Base-by-base conservation (phyloP, 179 eudicot species). In the Silene coronaria region DNA sequence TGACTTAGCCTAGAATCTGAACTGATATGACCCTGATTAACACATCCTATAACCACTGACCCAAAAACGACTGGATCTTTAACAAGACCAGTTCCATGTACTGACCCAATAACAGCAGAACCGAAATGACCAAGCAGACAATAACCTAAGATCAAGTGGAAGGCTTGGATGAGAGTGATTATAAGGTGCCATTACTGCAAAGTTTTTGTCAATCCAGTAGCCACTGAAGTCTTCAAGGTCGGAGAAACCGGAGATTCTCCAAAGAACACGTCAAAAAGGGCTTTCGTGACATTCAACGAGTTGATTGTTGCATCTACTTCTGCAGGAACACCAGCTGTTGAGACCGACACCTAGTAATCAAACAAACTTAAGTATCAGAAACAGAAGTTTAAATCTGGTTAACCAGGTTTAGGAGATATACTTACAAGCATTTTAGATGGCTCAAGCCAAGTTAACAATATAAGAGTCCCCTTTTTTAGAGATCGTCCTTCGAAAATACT, bases 171-270 rank as follows among this genome's bases (percentile, higher is more conserved):
- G 38, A 34, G 4, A 3, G 55, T 10, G 55, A 48, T 6, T 51
- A 13, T 48, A 11, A 48, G 55, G n/a, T 69, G 34, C 32, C 59
- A 24, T 81, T 70, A 84, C 80, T 81, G 81, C 80, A 86, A 87
- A 24, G 78, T 48, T 46, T 81, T 78, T 42, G 87, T 83, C 82
- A 95, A 85, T 28, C 89, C 90, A 36, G 45, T 78, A 58, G 89
- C 79, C 34, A 85, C 88, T 12, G 99, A 93, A 75, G 84, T 75
- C 86, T 92, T 95, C 82, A 92, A 81, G 48, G 99, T 76, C 55
- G 97, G 97, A 77, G 97, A 92, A 72, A 95, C 97, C 8, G 99
- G 88, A 75, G 85, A 84, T 45, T 81, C 83, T 62, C 97, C 99
- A 30, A 90, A 86, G 75, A 90, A 92, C 59, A 95, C 95, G 73